Conservation (phyloP, 768 basidiomycete genomes). For the Amanita rubescens region DNA sequence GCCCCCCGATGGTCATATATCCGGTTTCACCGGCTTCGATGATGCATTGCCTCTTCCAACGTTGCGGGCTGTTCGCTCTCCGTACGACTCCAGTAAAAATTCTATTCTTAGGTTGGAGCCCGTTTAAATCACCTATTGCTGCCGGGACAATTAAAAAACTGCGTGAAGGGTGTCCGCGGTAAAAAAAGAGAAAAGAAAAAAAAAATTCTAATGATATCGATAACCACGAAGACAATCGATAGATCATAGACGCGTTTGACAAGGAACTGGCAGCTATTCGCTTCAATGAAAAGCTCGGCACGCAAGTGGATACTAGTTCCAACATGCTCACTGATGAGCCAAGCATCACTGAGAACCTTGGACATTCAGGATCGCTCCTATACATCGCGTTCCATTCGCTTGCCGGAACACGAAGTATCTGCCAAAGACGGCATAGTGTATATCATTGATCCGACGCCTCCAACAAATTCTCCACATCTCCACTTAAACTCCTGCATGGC, state of each 20-base stretch:
- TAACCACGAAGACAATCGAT: neutral
- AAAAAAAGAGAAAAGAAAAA: neutral
- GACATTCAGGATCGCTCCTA: conserved; percentile 3
- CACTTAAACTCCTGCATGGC: neutral
- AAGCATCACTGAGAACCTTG: neutral
- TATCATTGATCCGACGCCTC: neutral
- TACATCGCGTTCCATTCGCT: conserved; percentile 1
- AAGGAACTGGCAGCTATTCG: neutral
- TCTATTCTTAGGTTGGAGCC: neutral
- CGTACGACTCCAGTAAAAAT: neutral
- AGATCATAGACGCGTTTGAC: too few species aligned
- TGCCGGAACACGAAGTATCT: neutral
- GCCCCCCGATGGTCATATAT: neutral
- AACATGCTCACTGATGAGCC: neutral
- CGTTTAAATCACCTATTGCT: neutral
- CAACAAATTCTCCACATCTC: neutral
- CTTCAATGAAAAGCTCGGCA: neutral
- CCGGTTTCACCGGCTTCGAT: conserved; percentile 2
- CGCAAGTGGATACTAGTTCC: neutral
- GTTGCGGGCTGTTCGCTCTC: neutral
- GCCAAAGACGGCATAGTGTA: neutral
- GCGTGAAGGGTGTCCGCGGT: neutral
- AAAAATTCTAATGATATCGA: neutral
- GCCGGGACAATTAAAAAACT: neutral
- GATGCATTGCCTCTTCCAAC: neutral